Evolutionary conservation across 2,329 filamentous ascomycete species (phyloP).

Genomic region (Calonectria ilicicola): DNA sequence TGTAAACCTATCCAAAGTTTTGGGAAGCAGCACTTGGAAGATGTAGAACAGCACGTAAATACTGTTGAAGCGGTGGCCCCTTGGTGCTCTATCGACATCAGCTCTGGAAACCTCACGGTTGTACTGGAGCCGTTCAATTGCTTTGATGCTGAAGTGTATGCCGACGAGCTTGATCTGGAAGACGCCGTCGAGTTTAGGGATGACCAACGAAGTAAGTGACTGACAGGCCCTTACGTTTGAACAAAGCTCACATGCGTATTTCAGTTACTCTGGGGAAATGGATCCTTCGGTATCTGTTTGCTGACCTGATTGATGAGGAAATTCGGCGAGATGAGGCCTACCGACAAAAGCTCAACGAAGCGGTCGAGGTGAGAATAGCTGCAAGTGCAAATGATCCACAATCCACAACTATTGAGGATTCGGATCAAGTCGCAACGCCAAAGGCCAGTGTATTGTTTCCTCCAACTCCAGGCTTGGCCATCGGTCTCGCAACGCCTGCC

Average conservation of each 20-base stretch:
- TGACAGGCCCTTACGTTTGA: too few species aligned
- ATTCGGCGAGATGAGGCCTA: slow-evolving; percentile 82
- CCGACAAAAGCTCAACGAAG: slow-evolving; percentile 76
- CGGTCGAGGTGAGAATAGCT: slow-evolving; percentile 69
- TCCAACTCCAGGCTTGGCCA: slow-evolving; percentile 81
- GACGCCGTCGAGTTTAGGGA: slow-evolving; percentile 86
- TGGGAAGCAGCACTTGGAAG: slow-evolving; percentile 92
- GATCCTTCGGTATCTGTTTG: slow-evolving; percentile 93
- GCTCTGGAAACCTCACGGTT: slow-evolving; percentile 91
- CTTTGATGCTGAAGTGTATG: slow-evolving; percentile 97
- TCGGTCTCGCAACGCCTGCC: slow-evolving; percentile 80
- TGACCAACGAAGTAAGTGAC: slow-evolving; percentile 85
- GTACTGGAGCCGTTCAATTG: slow-evolving; percentile 94
- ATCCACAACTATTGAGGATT: slow-evolving; percentile 45
- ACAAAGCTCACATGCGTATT: slow-evolving; percentile 36
- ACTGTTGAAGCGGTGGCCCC: slow-evolving; percentile 90
- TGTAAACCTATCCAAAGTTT: slow-evolving; percentile 92
- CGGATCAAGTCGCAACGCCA: slow-evolving; percentile 67
- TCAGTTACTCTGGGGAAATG: slow-evolving; percentile 97
- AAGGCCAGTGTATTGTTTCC: slow-evolving; percentile 72
- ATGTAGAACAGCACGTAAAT: slow-evolving; percentile 88
- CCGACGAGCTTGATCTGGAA: slow-evolving; percentile 83
- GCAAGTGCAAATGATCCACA: slow-evolving; percentile 65
- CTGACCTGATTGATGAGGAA: slow-evolving; percentile 89
- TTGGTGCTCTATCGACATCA: slow-evolving; percentile 95